These are phyloP conservation scores for Pestalotiopsis sp. DNA, from an alignment of 2,329 filamentous ascomycete genomes.

Conservation along the genomic window DNA sequence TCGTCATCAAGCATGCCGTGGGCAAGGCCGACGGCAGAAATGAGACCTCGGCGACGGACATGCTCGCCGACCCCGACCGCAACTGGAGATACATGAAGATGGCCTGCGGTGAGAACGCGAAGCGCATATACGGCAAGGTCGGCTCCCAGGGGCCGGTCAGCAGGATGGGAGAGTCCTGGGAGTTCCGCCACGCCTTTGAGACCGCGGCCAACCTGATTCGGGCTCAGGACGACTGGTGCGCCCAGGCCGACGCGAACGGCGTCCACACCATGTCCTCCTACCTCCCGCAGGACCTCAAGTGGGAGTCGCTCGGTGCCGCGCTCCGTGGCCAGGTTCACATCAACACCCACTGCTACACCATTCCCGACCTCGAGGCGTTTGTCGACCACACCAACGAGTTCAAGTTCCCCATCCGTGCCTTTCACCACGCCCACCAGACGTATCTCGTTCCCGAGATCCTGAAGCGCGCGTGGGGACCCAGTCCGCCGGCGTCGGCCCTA, in stretches of 20 bases:
- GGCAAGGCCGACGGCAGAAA: constrained; percentile 60
- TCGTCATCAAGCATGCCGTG: constrained; percentile 68
- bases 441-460: constrained; percentile 68
- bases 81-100: constrained; percentile 76
- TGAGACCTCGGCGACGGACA: constrained; percentile 64
- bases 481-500: constrained; percentile 59
- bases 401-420: constrained; percentile 65
- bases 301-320: constrained; percentile 65
- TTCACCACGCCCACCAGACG: constrained; percentile 72
- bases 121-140: constrained; percentile 59
- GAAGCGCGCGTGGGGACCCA: constrained; percentile 57
- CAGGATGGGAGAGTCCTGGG: constrained; percentile 69
- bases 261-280: constrained; percentile 56
- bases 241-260: constrained; percentile 52
- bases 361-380: constrained; percentile 70
- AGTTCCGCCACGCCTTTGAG: constrained; percentile 70
- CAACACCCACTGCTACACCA: constrained; percentile 74
- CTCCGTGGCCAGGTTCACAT: constrained; percentile 69
- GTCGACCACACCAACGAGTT: constrained; percentile 74
- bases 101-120: constrained; percentile 74
- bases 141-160: constrained; percentile 60
- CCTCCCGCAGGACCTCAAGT: constrained; percentile 63
- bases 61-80: constrained; percentile 67
- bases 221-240: constrained; percentile 71
- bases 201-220: constrained; percentile 59